A percentile compares a stretch with the other conserved stretches of the same genome.
phyloP scores from a whole-genome alignment of 345 rosid genomes.

The Brassica nigra region DNA sequence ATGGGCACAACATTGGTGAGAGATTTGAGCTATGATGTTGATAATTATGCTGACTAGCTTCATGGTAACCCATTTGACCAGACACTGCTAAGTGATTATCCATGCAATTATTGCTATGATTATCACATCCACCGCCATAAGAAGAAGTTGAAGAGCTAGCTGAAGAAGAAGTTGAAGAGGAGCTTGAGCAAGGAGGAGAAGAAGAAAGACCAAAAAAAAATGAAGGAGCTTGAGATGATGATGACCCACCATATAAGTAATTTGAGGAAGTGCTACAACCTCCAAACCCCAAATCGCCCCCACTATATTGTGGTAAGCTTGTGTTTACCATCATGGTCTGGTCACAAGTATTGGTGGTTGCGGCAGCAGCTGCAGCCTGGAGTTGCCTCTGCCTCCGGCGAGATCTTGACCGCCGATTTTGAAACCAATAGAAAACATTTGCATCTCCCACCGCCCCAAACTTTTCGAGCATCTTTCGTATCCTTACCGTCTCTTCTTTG shows the following conservation, averaged over 20 bases:
- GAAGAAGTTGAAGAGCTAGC: constrained; percentile 51
- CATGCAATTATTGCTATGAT: constrained; percentile 40
- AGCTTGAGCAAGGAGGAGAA: constrained; percentile 40
- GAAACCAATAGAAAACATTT: constrained; percentile 99
- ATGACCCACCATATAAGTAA: constrained; percentile 36
- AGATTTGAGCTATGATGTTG: constrained; percentile 43
- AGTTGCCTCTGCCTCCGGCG: constrained; percentile 94
- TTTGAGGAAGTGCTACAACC: constrained; percentile 29
- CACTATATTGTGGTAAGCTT: constrained; percentile 38
- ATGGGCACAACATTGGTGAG: constrained; percentile 56
- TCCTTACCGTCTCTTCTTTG: constrained; percentile 90
- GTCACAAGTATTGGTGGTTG: constrained; percentile 30
- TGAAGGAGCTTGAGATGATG: constrained; percentile 39
- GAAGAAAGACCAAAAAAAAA: constrained; percentile 33
- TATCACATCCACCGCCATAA: constrained; percentile 47
- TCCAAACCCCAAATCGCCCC: constrained; percentile 44
- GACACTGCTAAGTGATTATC: constrained; percentile 55
- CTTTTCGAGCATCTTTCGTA: constrained; percentile 85
- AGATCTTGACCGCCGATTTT: constrained; percentile 91
- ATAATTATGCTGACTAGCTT: constrained; percentile 50
- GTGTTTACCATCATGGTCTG: constrained; percentile 41
- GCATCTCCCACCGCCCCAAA: constrained; percentile 95
- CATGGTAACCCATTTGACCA: constrained; percentile 69
- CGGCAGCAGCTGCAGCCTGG: constrained; percentile 59
- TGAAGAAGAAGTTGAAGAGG: constrained; percentile 42